A percentile compares a stretch with the other conserved stretches of the same genome.
phyloP scores from a whole-genome alignment of 768 basidiomycete genomes.

The Tylopilus rubrobrunneus region DNA sequence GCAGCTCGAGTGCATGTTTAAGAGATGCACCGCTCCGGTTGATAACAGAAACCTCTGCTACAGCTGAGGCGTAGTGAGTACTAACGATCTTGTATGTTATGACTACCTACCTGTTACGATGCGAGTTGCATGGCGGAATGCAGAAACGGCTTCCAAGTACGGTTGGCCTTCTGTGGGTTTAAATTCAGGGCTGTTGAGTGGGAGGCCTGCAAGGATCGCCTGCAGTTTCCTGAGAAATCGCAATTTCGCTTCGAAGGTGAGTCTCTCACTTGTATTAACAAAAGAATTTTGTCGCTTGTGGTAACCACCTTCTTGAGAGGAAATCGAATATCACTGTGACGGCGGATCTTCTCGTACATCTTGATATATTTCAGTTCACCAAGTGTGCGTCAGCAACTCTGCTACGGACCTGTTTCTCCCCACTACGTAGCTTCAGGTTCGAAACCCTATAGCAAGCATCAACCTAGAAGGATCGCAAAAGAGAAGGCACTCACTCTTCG shows the following conservation, averaged over 20 bases:
- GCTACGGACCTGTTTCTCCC: slow-evolving; percentile 63
- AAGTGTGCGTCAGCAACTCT: neutral
- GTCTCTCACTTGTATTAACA: slow-evolving; percentile 67
- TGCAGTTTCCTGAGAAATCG: slow-evolving; percentile 28
- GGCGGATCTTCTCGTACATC: slow-evolving; percentile 65
- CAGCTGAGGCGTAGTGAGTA: slow-evolving; percentile 42
- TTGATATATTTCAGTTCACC: slow-evolving; percentile 12
- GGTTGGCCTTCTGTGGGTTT: slow-evolving; percentile 70
- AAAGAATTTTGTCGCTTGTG: slow-evolving; percentile 72
- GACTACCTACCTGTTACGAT: slow-evolving; percentile 62
- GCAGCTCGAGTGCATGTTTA: slow-evolving; percentile 76
- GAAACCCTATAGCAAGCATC: slow-evolving; percentile 46
- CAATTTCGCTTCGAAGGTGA: neutral
- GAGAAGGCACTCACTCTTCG: slow-evolving; percentile 52
- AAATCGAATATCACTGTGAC: slow-evolving; percentile 77
- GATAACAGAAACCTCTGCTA: slow-evolving; percentile 72
- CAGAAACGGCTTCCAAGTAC: slow-evolving; percentile 58
- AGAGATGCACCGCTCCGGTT: slow-evolving; percentile 63
- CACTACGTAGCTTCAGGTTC: slow-evolving; percentile 63
- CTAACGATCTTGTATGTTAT: neutral
- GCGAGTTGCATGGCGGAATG: slow-evolving; percentile 75
- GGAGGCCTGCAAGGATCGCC: slow-evolving; percentile 71
- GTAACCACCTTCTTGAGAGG: slow-evolving; percentile 66
- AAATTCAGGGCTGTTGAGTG: slow-evolving; percentile 65
- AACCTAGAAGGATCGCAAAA: neutral